Conservation (phyloP, 176 grass and related monocot genomes). For the Oryza meridionalis region DNA sequence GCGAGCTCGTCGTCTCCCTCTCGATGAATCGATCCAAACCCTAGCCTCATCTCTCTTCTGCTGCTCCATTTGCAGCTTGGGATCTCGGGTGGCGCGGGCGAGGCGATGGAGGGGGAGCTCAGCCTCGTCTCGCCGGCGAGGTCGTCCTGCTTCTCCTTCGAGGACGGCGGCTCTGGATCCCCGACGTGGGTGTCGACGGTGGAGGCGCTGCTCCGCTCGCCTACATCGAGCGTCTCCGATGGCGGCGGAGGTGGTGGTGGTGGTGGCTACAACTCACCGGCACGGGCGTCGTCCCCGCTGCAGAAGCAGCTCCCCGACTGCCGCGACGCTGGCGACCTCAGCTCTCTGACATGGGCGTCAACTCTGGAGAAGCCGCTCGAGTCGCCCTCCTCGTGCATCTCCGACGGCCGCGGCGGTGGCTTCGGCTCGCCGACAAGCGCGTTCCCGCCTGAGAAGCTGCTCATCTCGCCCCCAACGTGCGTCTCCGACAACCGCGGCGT, state of each 20-base stretch:
- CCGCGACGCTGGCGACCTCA: not conserved
- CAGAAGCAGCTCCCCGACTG: slow-evolving; percentile 1
- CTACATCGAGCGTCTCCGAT: slow-evolving; percentile 44
- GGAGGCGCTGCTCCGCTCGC: slow-evolving; percentile 24
- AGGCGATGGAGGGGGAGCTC: slow-evolving; percentile 48
- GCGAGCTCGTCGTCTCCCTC: slow-evolving; percentile 32
- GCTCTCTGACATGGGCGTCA: not conserved
- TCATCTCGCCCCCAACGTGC: slow-evolving; percentile 35
- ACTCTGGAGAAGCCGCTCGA: slow-evolving; percentile 11
- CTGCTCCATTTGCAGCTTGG: slow-evolving; percentile 34
- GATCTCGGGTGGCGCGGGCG: slow-evolving; percentile 13
- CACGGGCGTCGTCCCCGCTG: not conserved
- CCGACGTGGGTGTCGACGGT: not conserved
- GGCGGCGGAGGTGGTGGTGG: not conserved
- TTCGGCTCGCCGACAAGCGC: slow-evolving; percentile 9
- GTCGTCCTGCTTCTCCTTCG: slow-evolving; percentile 29
- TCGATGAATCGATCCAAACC: slow-evolving; percentile 16
- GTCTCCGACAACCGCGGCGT: slow-evolving; percentile 4
- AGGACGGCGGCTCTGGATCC: not conserved
- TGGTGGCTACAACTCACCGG: not conserved
- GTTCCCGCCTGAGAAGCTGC: not conserved
- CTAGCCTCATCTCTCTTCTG: slow-evolving; percentile 43
- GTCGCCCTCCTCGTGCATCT: slow-evolving; percentile 31
- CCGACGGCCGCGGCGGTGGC: slow-evolving; percentile 11
- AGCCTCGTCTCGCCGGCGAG: slow-evolving; percentile 5